Conservation (phyloP, 2,329 filamentous ascomycete genomes). For the Colletotrichum filicis region DNA sequence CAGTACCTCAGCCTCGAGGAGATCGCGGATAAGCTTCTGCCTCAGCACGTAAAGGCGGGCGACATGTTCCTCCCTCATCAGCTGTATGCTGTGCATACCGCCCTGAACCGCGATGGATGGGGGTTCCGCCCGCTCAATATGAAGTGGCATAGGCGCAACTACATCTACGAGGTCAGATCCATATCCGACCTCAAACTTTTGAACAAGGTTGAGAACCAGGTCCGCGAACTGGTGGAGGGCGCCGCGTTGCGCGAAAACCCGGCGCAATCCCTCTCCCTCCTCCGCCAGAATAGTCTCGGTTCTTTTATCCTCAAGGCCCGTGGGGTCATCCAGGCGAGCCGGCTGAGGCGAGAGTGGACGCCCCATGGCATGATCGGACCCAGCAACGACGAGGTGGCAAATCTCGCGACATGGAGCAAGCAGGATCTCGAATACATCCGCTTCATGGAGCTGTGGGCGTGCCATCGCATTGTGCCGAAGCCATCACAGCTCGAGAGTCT, state of each 20-base stretch:
- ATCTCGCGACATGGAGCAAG: constrained; percentile 52
- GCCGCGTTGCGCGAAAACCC: constrained; percentile 28
- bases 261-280: constrained; percentile 15
- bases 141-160: constrained; percentile 36
- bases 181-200: constrained; percentile 60
- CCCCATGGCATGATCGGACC: constrained; percentile 60
- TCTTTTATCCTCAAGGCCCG: constrained; percentile 63
- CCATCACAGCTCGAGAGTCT: constrained; percentile 34
- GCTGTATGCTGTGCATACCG: constrained; percentile 77
- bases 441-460: constrained; percentile 77
- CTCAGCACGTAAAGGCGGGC: constrained; percentile 45
- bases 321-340: constrained; percentile 61
- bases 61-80: constrained; percentile 56
- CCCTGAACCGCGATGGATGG: constrained; percentile 68
- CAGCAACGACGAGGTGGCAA: constrained; percentile 36
- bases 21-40: constrained; percentile 58
- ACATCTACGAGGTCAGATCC: constrained; percentile 54
- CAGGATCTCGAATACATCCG: constrained; percentile 67
- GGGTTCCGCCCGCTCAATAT: constrained; percentile 67
- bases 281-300: constrained; percentile 47
- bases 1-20: constrained; percentile 62
- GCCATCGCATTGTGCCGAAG: constrained; percentile 31
- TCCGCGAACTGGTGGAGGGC: constrained; percentile 65
- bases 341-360: constrained; percentile 60
- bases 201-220: constrained; percentile 59